Conservation (phyloP, 345 rosid genomes). For the Schrenkiella parvula region DNA sequence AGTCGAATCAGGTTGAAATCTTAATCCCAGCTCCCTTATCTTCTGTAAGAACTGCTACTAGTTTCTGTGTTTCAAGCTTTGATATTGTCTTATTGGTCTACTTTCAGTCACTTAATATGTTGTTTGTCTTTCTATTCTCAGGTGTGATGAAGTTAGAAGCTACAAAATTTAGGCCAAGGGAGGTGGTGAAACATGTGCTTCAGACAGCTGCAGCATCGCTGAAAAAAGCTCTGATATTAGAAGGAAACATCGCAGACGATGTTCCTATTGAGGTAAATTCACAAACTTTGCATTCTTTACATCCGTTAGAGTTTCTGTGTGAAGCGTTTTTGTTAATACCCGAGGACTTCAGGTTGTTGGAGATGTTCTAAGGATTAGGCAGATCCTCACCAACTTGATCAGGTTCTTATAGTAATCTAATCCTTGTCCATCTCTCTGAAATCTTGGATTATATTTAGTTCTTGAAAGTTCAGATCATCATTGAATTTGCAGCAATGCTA, state of each 20-base stretch:
- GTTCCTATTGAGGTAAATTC: slow-evolving; percentile 72
- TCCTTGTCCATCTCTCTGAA: neutral
- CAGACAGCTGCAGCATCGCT: slow-evolving; percentile 96
- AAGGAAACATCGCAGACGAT: slow-evolving; percentile 76
- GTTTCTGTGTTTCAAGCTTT: neutral
- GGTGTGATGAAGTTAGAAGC: slow-evolving; percentile 95
- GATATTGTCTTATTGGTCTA: slow-evolving; percentile 10
- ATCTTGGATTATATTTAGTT: neutral
- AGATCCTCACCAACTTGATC: slow-evolving; percentile 89
- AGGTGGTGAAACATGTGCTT: slow-evolving; percentile 85
- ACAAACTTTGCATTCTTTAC: slow-evolving; percentile 18
- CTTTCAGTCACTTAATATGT: neutral
- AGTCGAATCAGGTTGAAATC: slow-evolving; percentile 75
- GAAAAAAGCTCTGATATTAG: slow-evolving; percentile 64
- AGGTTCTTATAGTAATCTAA: slow-evolving; percentile 41
- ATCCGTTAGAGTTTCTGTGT: neutral
- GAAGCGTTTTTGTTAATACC: neutral
- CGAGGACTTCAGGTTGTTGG: slow-evolving; percentile 63
- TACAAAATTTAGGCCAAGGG: slow-evolving; percentile 82
- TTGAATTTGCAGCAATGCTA: slow-evolving; percentile 61
- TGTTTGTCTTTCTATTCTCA: neutral
- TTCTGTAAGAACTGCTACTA: no score
- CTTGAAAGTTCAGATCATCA: neutral
- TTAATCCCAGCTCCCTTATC: no score
- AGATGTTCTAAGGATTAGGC: slow-evolving; percentile 91